Conservation (phyloP, 1,284 basidiomycete genomes). For the Exsudoporus floridanus region DNA sequence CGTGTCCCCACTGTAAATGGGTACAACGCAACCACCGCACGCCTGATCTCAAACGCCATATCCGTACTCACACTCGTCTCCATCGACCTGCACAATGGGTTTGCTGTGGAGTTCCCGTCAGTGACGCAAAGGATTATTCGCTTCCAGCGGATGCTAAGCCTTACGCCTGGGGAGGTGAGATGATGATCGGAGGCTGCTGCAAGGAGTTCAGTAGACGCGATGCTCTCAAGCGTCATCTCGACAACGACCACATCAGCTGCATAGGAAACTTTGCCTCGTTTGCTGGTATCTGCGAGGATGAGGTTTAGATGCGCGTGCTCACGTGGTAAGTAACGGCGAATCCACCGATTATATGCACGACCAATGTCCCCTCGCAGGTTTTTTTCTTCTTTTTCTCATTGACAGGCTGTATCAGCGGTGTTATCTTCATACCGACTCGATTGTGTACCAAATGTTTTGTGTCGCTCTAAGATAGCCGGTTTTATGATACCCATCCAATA, state of each 20-base stretch:
- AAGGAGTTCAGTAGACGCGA: conserved; percentile 54
- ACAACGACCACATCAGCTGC: conserved; percentile 43
- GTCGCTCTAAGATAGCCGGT: background rate
- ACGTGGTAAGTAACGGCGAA: conserved; percentile 9
- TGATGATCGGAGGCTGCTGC: conserved; percentile 51
- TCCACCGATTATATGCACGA: background rate
- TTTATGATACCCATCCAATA: conserved; percentile 17
- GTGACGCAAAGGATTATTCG: conserved; percentile 34
- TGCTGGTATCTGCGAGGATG: conserved; percentile 28
- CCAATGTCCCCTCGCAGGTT: conserved; percentile 6
- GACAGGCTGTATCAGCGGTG: conserved; percentile 12
- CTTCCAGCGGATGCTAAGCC: conserved; percentile 33
- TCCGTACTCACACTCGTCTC: conserved; percentile 47
- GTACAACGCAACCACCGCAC: conserved; percentile 42
- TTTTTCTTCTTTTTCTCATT: background rate
- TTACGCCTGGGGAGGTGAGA: conserved; percentile 32
- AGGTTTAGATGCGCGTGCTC: conserved; percentile 11
- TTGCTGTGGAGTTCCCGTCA: conserved; percentile 42
- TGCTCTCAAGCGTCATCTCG: conserved; percentile 55
- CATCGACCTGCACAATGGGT: conserved; percentile 34
- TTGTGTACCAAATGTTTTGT: conserved; percentile 15
- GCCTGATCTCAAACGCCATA: conserved; percentile 55
- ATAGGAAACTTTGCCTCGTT: conserved; percentile 36
- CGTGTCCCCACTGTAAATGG: conserved; percentile 36
- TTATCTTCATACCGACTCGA: conserved; percentile 7